Evolutionary conservation across 306 rosid species (phyloP).

Genomic region (Prunus mume): DNA sequence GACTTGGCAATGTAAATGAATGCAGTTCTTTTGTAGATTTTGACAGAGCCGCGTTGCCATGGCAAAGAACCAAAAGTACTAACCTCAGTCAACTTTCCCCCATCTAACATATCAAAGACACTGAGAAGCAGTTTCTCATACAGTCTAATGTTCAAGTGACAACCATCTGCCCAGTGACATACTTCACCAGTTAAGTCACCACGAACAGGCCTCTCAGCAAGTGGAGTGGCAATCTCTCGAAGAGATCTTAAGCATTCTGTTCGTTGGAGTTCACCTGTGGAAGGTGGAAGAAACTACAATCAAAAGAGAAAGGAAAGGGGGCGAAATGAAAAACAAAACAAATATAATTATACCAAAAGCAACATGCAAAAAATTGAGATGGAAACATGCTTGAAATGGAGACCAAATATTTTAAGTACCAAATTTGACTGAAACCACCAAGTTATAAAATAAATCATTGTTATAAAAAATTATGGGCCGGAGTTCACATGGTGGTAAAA

Average conservation of each 20-base stretch:
- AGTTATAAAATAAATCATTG: background rate
- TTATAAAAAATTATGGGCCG: background rate
- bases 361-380: background rate
- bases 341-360: background rate
- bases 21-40: constrained; percentile 7
- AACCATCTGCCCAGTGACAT: constrained; percentile 99
- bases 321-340: background rate
- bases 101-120: constrained; percentile 95
- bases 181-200: constrained; percentile 99
- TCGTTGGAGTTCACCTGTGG: constrained; percentile 89
- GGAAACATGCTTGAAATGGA: background rate
- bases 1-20: constrained; percentile 14
- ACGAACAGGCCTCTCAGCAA: constrained; percentile 96
- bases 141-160: constrained; percentile 78
- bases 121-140: constrained; percentile 90
- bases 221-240: constrained; percentile 77
- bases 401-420: background rate
- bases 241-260: constrained; percentile 87
- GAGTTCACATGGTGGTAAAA: too few relatives aligned
- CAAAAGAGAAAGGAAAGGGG: constrained; percentile 13
- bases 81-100: constrained; percentile 94
- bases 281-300: constrained; percentile 78
- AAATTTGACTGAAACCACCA: background rate
- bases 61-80: constrained; percentile 37
- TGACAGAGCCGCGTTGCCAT: constrained; percentile 13